Conservation (phyloP, 192 early-diverging fungal genomes). For the Rhizophlyctis rosea region DNA sequence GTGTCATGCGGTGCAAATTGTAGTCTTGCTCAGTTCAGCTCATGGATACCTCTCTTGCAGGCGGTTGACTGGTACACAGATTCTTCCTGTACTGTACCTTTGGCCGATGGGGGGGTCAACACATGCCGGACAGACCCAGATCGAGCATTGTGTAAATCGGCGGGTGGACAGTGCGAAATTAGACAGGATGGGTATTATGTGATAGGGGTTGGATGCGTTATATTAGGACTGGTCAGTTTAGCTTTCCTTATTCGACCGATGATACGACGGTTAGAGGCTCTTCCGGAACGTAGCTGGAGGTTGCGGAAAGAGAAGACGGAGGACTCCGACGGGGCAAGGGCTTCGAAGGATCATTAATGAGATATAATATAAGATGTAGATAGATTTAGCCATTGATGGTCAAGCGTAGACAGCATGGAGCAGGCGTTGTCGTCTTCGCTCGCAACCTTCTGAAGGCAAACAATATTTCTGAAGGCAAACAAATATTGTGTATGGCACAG, state of each 20-base stretch:
- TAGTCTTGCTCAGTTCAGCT: not conserved
- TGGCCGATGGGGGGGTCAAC: slow-evolving; percentile 30
- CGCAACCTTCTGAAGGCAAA: no score
- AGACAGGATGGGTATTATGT: slow-evolving; percentile 85
- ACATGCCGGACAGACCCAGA: slow-evolving; percentile 66
- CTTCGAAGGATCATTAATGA: not conserved
- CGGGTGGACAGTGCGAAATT: slow-evolving; percentile 68
- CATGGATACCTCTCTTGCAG: slow-evolving; percentile 18
- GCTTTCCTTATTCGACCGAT: slow-evolving; percentile 33
- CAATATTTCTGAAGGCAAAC: no score
- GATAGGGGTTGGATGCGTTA: slow-evolving; percentile 68
- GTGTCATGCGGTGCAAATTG: not conserved
- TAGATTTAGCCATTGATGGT: no score
- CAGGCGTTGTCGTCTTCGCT: no score
- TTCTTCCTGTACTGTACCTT: slow-evolving; percentile 63
- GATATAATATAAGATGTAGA: no score
- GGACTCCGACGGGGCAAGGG: slow-evolving; percentile 6
- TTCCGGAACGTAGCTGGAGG: slow-evolving; percentile 40
- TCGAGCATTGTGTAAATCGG: slow-evolving; percentile 55
- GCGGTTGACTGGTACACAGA: slow-evolving; percentile 87
- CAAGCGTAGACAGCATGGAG: no score
- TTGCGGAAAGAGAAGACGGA: slow-evolving; percentile 42
- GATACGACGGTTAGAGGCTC: slow-evolving; percentile 26
- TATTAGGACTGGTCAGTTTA: slow-evolving; percentile 53
- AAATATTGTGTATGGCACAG: no score